Evolutionary conservation across 1,139 yeast species (phyloP), one percentile per base, ranked within the genome.

Genomic region (Magnusiomyces tetraspermus): DNA sequence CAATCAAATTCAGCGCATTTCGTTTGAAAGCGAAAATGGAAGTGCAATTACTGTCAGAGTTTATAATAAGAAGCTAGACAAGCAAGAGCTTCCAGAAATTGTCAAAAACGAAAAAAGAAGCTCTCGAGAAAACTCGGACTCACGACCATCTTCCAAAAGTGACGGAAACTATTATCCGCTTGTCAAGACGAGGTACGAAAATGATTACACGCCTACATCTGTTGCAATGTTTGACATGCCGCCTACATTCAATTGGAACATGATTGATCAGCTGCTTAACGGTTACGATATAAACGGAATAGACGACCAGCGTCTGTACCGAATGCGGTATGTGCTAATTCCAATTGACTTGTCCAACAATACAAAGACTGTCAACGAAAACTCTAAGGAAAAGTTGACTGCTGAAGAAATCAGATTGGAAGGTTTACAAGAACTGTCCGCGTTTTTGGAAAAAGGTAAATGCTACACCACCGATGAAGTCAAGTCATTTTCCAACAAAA

Each of bases 321-420:
- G 84, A 54, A 79, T 90, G 67, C 85, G 94, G 62, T 87, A 89
- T 67, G 96, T 89, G 10, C 76, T 92, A 33, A 63, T 72, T 3
- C 97, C 97, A 0, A 73, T 87, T 0, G 85, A 79, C 3, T 74
- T 83, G 19, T 83, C 89, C 0, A 76, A 79, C 51, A 50, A 51
- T 28, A 51, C 50, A 17, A 41, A 33, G 42, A 37, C 50, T 26
- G n/a, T 52, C 19, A 46, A 40, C 13, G 50, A 36, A 21, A 58
- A 49, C 36, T 55, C 47, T 40, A 48, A 23, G 11, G 96, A 87
- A 62, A 75, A 76, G 31, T 71, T 88, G 47, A 79, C 79, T 0
- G 82, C 84, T 3, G 97, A 90, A 66, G 97, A 90, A 67, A 79
- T 85, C 22, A 71, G 96, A 54, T 77, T 92, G 17, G 97, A 90